Conservation (phyloP, 2,329 filamentous ascomycete species). For the Fusarium falciforme region DNA sequence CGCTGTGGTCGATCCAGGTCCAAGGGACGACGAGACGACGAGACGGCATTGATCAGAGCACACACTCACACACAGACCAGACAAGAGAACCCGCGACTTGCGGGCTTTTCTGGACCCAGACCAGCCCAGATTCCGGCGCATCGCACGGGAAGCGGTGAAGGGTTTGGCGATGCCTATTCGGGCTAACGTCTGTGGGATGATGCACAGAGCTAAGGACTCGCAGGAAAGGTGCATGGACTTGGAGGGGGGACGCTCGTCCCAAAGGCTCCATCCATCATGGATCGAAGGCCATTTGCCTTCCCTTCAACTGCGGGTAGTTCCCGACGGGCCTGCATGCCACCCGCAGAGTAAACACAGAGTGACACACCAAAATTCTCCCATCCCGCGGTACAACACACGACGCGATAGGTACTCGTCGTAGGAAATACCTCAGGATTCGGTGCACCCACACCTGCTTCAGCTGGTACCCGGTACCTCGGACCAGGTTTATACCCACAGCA, state of each 20-base stretch:
- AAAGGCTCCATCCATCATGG: not conserved
- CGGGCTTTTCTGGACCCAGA: constrained; percentile 35
- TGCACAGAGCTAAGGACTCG: constrained; percentile 41
- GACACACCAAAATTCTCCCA: not conserved
- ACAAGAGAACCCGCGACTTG: constrained; percentile 17
- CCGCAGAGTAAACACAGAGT: constrained; percentile 7
- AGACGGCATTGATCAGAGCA: constrained; percentile 28
- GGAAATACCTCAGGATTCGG: constrained; percentile 21
- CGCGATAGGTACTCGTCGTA: constrained; percentile 5
- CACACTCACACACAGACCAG: not conserved
- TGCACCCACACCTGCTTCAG: not conserved
- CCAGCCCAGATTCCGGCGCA: constrained; percentile 19
- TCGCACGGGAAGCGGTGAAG: constrained; percentile 42
- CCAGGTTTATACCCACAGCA: not conserved
- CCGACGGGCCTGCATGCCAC: constrained; percentile 11
- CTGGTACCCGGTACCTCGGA: constrained; percentile 13
- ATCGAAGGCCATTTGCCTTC: not conserved
- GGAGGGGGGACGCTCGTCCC: constrained; percentile 14
- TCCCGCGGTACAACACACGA: not conserved
- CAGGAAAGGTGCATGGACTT: constrained; percentile 30
- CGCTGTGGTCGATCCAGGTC: constrained; percentile 25
- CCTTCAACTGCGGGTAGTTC: constrained; percentile 23
- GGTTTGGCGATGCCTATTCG: constrained; percentile 42
- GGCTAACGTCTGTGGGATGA: constrained; percentile 37
- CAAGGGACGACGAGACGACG: constrained; percentile 7